These are phyloP conservation scores for Terana coerulea DNA, from an alignment of 768 basidiomycete genomes.

Conservation along the genomic window DNA sequence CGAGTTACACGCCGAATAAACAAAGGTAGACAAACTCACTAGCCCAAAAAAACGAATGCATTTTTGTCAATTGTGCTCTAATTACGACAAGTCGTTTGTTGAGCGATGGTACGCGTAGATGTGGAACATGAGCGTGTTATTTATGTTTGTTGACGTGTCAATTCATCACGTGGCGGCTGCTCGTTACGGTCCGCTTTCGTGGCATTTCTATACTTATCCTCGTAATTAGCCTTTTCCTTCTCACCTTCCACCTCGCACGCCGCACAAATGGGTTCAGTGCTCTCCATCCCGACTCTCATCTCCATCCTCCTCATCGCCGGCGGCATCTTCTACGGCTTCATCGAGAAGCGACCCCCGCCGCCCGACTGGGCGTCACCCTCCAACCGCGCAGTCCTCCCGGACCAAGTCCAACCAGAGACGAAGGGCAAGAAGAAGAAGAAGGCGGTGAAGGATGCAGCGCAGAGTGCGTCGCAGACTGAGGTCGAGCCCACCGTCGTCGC, in stretches of 20 bases:
- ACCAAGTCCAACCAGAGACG: slow-evolving; percentile 4
- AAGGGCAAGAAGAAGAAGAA: slow-evolving; percentile 16
- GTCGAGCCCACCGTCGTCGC: slow-evolving; percentile 29
- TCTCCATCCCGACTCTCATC: slow-evolving; percentile 4
- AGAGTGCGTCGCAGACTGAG: slow-evolving; percentile 6
- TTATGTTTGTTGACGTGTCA: neutral
- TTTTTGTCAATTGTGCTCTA: no score
- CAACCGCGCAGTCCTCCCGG: slow-evolving; percentile 1
- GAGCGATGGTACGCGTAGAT: no score
- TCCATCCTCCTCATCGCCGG: slow-evolving; percentile 17
- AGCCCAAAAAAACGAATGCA: no score
- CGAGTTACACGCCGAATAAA: no score
- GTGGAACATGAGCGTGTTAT: slow-evolving; percentile 3
- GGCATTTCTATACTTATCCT: neutral
- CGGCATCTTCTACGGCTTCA: slow-evolving; percentile 19
- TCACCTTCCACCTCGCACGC: neutral
- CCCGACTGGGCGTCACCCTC: slow-evolving; percentile 10
- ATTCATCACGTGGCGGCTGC: slow-evolving; percentile 2
- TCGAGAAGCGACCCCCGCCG: slow-evolving; percentile 20
- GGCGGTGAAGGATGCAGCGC: slow-evolving; percentile 20
- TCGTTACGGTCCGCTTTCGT: neutral
- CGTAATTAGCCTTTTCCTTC: slow-evolving; percentile 1
- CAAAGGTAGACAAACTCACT: no score
- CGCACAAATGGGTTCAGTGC: slow-evolving; percentile 7
- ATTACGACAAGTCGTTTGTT: no score